phyloP scores from a whole-genome alignment of 306 rosid genomes.

The Lablab purpureus region DNA sequence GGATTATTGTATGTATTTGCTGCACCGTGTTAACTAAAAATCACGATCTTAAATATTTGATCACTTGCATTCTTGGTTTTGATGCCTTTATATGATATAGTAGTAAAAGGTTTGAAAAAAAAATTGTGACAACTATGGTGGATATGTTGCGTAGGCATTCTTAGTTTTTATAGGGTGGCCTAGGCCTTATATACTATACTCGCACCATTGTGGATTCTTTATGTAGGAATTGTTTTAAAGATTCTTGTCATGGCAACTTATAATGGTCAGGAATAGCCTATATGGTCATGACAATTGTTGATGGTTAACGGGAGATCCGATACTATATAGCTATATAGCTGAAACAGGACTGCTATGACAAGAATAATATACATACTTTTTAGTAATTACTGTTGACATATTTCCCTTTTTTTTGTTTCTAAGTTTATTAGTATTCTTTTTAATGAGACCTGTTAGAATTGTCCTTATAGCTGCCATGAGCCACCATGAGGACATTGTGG shows the following conservation, averaged over 20 bases:
- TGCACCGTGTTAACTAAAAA: slow-evolving; percentile 10
- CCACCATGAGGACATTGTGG: not conserved
- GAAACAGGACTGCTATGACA: not conserved
- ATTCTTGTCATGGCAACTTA: slow-evolving; percentile 41
- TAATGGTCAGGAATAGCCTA: slow-evolving; percentile 26
- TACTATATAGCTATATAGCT: not conserved
- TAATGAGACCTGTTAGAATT: not conserved
- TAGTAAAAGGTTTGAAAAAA: slow-evolving; percentile 26
- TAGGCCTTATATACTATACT: slow-evolving; percentile 1
- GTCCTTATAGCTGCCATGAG: not conserved
- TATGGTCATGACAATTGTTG: slow-evolving; percentile 5
- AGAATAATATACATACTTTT: not conserved
- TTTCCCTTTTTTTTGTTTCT: not conserved
- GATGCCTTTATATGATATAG: slow-evolving; percentile 14
- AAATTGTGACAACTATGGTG: not conserved
- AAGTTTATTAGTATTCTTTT: not conserved
- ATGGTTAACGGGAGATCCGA: not conserved
- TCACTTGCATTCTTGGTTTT: slow-evolving; percentile 21
- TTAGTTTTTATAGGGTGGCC: slow-evolving; percentile 19
- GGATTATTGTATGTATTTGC: slow-evolving; percentile 18
- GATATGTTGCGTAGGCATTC: slow-evolving; percentile 23
- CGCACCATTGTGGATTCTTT: slow-evolving; percentile 12
- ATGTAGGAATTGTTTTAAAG: slow-evolving; percentile 20
- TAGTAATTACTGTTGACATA: not conserved
- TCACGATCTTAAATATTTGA: not conserved